These are phyloP conservation scores for Fraxinus greggii DNA, from an alignment of 305 asterid genomes.

Conservation along the genomic window DNA sequence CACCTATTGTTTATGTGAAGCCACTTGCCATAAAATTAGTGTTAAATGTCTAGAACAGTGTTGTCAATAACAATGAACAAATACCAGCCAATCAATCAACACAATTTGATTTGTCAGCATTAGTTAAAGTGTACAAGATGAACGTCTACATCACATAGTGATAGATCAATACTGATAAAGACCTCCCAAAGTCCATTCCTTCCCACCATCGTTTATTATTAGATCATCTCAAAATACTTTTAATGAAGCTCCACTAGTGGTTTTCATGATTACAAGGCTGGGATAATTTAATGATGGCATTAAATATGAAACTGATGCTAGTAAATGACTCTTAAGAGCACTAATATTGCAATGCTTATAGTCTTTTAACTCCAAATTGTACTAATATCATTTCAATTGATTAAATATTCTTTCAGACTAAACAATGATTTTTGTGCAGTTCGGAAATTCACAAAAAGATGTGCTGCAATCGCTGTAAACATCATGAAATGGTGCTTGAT, in stretches of 20 bases:
- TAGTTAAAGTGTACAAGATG: not conserved
- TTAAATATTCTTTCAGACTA: constrained; percentile 12
- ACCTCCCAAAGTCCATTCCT: not conserved
- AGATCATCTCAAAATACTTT: constrained; percentile 3
- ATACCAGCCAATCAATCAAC: constrained; percentile 12
- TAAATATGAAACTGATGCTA: not conserved
- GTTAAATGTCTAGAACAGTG: constrained; percentile 1
- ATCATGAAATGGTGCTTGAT: constrained; percentile 36
- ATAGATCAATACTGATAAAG: constrained; percentile 12
- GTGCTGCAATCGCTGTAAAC: constrained; percentile 73
- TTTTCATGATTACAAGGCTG: constrained; percentile 2
- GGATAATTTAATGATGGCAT: constrained; percentile 6
- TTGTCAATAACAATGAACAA: not conserved
- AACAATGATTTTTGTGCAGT: constrained; percentile 38
- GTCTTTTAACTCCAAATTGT: constrained; percentile 15
- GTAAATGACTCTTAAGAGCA: not conserved
- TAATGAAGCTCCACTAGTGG: not conserved
- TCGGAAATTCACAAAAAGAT: constrained; percentile 93
- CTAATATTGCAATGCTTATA: not conserved
- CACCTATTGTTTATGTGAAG: not conserved
- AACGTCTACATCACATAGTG: constrained; percentile 4
- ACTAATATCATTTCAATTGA: not conserved
- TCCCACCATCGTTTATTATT: not conserved
- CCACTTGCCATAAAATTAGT: not conserved
- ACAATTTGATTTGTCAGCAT: constrained; percentile 19